These are phyloP conservation scores for Azolla pinnata DNA, from an alignment of 75 land plant genomes.

Conservation along the genomic window DNA sequence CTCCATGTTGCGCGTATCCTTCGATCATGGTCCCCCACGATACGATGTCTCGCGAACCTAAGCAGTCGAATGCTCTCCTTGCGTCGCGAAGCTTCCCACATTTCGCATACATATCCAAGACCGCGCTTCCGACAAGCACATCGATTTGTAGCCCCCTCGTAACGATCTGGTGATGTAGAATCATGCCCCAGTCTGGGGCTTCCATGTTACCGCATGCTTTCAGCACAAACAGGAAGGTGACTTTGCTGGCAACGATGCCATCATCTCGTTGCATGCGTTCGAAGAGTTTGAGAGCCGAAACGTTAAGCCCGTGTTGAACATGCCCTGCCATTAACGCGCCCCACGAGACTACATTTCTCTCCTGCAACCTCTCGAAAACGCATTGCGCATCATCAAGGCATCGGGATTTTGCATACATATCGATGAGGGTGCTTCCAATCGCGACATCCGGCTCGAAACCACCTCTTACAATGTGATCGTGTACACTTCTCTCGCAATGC, in stretches of 20 bases:
- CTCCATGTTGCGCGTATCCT: conserved; percentile 50
- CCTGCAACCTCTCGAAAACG: conserved; percentile 31
- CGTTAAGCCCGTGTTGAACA: conserved; percentile 51
- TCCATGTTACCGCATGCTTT: conserved; percentile 48
- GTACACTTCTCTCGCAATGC: no score
- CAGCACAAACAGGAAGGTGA: conserved; percentile 42
- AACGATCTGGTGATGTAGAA: conserved; percentile 38
- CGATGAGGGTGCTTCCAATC: conserved; percentile 42
- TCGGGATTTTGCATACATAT: conserved; percentile 71
- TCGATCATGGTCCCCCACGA: conserved; percentile 57
- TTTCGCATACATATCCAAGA: conserved; percentile 52
- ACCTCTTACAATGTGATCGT: conserved; percentile 41
- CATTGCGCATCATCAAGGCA: conserved; percentile 39
- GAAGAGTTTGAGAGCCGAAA: conserved; percentile 36
- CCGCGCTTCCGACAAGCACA: conserved; percentile 44
- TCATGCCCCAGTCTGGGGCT: conserved; percentile 35
- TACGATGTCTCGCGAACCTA: conserved; percentile 33
- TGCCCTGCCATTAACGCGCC: conserved; percentile 56
- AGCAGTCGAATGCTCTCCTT: conserved; percentile 17
- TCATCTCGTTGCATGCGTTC: conserved; percentile 23
- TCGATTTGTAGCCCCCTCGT: conserved; percentile 29
- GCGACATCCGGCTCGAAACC: conserved; percentile 21
- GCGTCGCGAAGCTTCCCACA: conserved; percentile 38
- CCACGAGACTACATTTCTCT: conserved; percentile 50
- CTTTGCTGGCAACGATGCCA: conserved; percentile 31